A percentile compares a stretch with the other conserved stretches of the same genome.
phyloP scores from a whole-genome alignment of 1,284 basidiomycete species.

The Austropuccinia psidii region DNA sequence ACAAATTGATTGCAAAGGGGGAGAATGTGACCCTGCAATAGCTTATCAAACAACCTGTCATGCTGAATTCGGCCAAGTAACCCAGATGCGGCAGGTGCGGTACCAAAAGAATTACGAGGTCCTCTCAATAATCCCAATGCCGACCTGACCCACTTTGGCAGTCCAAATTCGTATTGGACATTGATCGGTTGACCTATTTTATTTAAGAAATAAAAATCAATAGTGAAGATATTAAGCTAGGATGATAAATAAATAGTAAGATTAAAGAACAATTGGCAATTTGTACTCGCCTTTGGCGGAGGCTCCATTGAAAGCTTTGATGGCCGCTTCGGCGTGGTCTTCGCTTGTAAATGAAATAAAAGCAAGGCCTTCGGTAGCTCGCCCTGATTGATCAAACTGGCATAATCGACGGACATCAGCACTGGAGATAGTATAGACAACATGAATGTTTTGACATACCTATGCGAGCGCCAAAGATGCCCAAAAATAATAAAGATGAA shows the following conservation, averaged over 20 bases:
- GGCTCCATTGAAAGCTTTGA: constrained; percentile 31
- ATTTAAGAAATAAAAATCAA: not conserved
- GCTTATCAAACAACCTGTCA: constrained; percentile 8
- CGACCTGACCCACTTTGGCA: constrained; percentile 9
- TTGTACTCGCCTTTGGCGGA: constrained; percentile 19
- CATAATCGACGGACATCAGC: not conserved
- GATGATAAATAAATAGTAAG: not conserved
- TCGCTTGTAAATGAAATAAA: constrained; percentile 11
- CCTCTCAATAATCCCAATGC: not conserved
- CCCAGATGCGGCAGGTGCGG: not conserved
- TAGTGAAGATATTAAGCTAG: not conserved
- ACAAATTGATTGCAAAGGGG: not conserved
- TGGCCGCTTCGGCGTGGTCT: constrained; percentile 22
- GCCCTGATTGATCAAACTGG: constrained; percentile 34
- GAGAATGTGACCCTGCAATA: not conserved
- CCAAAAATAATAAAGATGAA: not conserved
- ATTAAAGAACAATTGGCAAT: not conserved
- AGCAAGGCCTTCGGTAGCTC: constrained; percentile 29
- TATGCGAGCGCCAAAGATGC: not conserved
- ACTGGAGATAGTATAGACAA: not conserved
- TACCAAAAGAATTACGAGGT: not conserved
- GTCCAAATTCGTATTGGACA: not conserved
- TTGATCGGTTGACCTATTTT: constrained; percentile 22
- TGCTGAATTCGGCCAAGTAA: constrained; percentile 21
- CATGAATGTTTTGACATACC: constrained; percentile 2